Evolutionary conservation across 202 grass and related monocot genomes (phyloP).

Genomic region (Panicum hallii): DNA sequence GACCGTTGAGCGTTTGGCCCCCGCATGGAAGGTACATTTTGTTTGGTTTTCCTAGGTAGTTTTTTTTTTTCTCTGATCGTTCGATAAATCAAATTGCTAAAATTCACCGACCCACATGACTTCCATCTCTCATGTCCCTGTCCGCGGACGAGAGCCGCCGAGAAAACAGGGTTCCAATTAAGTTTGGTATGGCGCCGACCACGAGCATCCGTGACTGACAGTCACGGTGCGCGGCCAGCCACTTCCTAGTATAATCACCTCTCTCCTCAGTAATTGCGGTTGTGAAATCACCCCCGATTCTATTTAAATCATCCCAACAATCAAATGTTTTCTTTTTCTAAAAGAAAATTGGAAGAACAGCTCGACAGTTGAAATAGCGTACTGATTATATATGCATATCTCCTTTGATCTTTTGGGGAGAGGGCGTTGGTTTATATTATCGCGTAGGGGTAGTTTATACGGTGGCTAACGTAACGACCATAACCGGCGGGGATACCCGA

Average conservation of each 20-base stretch:
- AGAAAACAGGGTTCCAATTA: background rate
- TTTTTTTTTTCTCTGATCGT: no score
- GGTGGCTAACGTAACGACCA: conserved; percentile 9
- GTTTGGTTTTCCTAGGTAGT: background rate
- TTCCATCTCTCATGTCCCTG: background rate
- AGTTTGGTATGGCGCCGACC: background rate
- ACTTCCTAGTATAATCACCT: no score
- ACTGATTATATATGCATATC: background rate
- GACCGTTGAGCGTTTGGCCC: background rate
- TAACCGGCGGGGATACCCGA: conserved; percentile 20
- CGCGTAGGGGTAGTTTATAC: background rate
- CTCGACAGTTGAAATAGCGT: background rate
- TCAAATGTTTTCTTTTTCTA: background rate
- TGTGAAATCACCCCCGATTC: no score
- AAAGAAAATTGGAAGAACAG: background rate
- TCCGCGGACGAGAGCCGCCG: background rate
- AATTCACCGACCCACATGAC: background rate
- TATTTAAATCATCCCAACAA: no score
- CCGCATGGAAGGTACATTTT: background rate
- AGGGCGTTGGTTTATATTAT: background rate
- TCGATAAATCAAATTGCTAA: background rate
- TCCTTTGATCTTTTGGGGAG: background rate
- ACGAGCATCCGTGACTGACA: no score
- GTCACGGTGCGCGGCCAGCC: no score
- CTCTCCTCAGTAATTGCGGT: no score